Evolutionary conservation across 306 rosid species (phyloP).

Genomic region (Cyamopsis tetragonoloba): DNA sequence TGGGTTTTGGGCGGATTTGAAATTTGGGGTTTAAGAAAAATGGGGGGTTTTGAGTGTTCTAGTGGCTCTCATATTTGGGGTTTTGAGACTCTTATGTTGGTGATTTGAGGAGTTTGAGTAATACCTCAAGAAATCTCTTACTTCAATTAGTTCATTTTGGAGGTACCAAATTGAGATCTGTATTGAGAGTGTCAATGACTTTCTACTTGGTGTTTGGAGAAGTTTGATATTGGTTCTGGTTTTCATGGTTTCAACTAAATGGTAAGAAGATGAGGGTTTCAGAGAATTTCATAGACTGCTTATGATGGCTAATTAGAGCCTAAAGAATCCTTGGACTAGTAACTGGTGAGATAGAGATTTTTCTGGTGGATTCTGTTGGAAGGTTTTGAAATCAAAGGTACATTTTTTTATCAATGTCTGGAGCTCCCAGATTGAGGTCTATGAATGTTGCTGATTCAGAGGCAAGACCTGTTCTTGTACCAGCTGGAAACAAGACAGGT

Average conservation of each 20-base stretch:
- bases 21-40: slow-evolving; percentile 28
- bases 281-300: slow-evolving; percentile 6
- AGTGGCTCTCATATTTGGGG: slow-evolving; percentile 17
- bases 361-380: slow-evolving; percentile 10
- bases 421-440: slow-evolving; percentile 79
- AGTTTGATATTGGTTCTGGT: slow-evolving; percentile 8
- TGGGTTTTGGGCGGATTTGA: slow-evolving; percentile 24
- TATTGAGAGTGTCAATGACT: slow-evolving; percentile 29
- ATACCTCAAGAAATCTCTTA: not conserved
- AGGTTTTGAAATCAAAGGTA: not conserved
- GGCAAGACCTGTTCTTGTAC: slow-evolving; percentile 64
- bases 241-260: slow-evolving; percentile 6
- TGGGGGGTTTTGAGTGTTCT: slow-evolving; percentile 3
- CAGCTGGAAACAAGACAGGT: slow-evolving; percentile 69
- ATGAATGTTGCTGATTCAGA: slow-evolving; percentile 80
- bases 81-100: slow-evolving; percentile 16
- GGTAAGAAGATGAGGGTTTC: slow-evolving; percentile 5
- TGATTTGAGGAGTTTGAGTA: slow-evolving; percentile 21
- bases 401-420: slow-evolving; percentile 46
- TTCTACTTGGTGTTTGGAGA: slow-evolving; percentile 6
- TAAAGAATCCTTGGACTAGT: slow-evolving; percentile 14
- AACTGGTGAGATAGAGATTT: slow-evolving; percentile 1
- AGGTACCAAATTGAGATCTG: slow-evolving; percentile 43
- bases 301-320: slow-evolving; percentile 17
- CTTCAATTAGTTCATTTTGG: slow-evolving; percentile 25